Conservation (phyloP, 768 basidiomycete genomes). For the Crepidotus variabilis region DNA sequence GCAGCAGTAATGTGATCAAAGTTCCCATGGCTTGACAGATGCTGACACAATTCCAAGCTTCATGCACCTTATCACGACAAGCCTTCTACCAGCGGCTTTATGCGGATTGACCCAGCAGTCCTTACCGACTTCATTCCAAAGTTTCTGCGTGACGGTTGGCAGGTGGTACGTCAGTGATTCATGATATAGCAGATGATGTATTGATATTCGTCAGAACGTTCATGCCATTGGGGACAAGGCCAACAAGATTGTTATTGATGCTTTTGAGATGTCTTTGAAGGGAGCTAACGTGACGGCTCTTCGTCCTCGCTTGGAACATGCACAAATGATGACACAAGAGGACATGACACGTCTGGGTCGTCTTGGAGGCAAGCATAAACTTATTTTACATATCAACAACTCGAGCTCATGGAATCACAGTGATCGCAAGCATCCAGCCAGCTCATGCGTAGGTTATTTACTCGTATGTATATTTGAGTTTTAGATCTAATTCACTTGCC, state of each 20-base stretch:
- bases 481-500: constrained; percentile 1
- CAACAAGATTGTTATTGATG: constrained; percentile 78
- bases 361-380: constrained; percentile 63
- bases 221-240: constrained; percentile 88
- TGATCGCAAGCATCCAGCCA: constrained; percentile 89
- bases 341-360: constrained; percentile 77
- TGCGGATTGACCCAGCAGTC: constrained; percentile 64
- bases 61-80: constrained; percentile 82
- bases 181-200: not conserved
- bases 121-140: constrained; percentile 60
- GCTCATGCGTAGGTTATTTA: constrained; percentile 69
- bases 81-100: constrained; percentile 69
- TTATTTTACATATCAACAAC: constrained; percentile 6
- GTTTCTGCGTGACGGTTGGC: constrained; percentile 83
- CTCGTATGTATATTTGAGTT: not conserved
- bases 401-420: constrained; percentile 31
- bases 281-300: constrained; percentile 59
- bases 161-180: constrained; percentile 62
- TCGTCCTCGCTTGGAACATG: constrained; percentile 85
- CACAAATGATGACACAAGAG: constrained; percentile 74
- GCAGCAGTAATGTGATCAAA: constrained; percentile 58
- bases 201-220: constrained; percentile 55
- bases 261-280: constrained; percentile 68
- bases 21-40: not conserved
- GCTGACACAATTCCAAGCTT: constrained; percentile 38